These are phyloP conservation scores for Aspergillus amoenus DNA, from an alignment of 2,329 filamentous ascomycete genomes.

Conservation along the genomic window DNA sequence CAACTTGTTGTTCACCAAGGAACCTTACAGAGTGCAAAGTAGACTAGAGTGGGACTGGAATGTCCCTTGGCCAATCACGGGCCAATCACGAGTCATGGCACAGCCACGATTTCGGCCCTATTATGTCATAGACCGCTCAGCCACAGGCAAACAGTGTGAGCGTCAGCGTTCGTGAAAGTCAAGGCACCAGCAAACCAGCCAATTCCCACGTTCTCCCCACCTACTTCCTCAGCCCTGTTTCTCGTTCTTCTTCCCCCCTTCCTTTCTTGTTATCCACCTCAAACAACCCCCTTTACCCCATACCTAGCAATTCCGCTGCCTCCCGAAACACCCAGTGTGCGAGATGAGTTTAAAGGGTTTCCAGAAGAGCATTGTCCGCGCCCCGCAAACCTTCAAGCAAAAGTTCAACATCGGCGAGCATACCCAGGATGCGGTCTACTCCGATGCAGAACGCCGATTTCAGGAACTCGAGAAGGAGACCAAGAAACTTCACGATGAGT, in stretches of 20 bases:
- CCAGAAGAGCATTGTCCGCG: slow-evolving; percentile 82
- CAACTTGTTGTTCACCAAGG: not conserved
- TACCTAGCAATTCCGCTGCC: slow-evolving; percentile 6
- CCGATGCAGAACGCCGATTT: slow-evolving; percentile 91
- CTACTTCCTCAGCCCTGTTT: not conserved
- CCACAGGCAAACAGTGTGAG: not conserved
- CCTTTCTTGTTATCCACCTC: not conserved
- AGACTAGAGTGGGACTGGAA: not conserved
- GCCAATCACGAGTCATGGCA: not conserved
- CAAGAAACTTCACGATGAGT: slow-evolving; percentile 95
- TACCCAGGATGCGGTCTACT: slow-evolving; percentile 92
- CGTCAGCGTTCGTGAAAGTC: not conserved
- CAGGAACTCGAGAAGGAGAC: slow-evolving; percentile 92
- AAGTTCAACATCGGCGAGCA: slow-evolving; percentile 95
- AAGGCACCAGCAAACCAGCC: not conserved
- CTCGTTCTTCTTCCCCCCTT: not conserved
- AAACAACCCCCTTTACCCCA: not conserved
- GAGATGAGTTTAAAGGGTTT: slow-evolving; percentile 97
- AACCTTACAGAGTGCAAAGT: not conserved
- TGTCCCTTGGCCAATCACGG: too few species aligned
- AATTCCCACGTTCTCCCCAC: not conserved
- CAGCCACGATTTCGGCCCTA: not conserved
- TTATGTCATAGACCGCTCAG: not conserved
- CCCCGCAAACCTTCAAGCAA: slow-evolving; percentile 86
- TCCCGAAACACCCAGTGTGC: slow-evolving; percentile 6